Percentiles rank a stretch among this genome's conserved stretches.
Conservation (phyloP, 2,329 filamentous ascomycete species). For the Cordyceps sp. region DNA sequence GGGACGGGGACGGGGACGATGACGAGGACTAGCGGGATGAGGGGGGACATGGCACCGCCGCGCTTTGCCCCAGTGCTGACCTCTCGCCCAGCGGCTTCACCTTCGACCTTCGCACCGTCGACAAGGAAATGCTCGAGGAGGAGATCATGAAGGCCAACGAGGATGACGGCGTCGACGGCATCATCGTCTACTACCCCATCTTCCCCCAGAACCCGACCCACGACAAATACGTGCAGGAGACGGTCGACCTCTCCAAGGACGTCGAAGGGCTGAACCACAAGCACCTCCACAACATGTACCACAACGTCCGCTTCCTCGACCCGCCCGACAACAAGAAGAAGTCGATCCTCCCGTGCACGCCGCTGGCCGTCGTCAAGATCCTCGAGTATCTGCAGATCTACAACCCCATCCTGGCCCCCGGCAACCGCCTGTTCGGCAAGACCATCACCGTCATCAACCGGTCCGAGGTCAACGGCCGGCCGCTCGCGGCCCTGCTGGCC, state of each 20-base stretch:
- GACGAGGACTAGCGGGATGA: no score
- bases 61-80: no score
- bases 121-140: constrained; percentile 82
- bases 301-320: constrained; percentile 92
- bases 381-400: constrained; percentile 92
- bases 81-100: constrained; percentile 53
- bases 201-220: constrained; percentile 66
- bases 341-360: constrained; percentile 88
- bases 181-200: constrained; percentile 98
- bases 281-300: constrained; percentile 99
- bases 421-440: constrained; percentile 83
- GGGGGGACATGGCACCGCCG: no score
- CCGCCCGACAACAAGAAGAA: constrained; percentile 61
- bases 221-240: constrained; percentile 92
- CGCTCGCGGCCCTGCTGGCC: constrained; percentile 78
- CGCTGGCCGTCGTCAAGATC: constrained; percentile 91
- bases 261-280: constrained; percentile 89
- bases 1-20: no score
- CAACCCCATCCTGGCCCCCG: constrained; percentile 83
- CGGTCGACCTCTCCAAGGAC: constrained; percentile 78
- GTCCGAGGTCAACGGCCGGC: constrained; percentile 86
- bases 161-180: constrained; percentile 62
- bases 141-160: constrained; percentile 72
- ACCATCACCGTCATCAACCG: constrained; percentile 95
- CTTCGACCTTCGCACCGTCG: constrained; percentile 70